phyloP scores from a whole-genome alignment of 495 filamentous ascomycete genomes.

The Bathelium albidoporum region DNA sequence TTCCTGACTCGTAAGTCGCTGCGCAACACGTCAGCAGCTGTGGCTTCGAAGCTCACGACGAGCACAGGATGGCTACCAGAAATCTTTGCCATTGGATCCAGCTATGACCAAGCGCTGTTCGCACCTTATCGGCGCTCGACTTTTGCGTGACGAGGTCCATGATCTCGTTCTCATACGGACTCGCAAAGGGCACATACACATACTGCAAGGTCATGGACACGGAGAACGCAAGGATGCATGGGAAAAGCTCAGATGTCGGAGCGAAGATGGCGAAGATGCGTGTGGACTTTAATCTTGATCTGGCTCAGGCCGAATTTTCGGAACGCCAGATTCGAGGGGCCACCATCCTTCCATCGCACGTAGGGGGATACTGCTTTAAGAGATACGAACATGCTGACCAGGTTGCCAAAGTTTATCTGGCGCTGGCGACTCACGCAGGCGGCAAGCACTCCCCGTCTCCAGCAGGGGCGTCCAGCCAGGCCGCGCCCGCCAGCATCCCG shows the following conservation, averaged over 20 bases:
- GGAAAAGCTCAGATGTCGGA: background rate
- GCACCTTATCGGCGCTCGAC: background rate
- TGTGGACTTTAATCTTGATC: background rate
- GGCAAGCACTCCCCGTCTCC: background rate
- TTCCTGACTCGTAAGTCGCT: conserved; percentile 2
- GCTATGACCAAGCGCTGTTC: background rate
- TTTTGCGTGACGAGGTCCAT: conserved; percentile 3
- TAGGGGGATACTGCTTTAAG: background rate
- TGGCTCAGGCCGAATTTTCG: background rate
- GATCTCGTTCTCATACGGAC: background rate
- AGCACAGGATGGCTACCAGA: background rate
- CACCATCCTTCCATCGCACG: background rate
- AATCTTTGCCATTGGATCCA: conserved; percentile 2
- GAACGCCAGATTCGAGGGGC: background rate
- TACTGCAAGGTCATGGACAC: background rate
- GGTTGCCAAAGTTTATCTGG: background rate
- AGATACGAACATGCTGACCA: background rate
- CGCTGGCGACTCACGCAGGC: background rate
- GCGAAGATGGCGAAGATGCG: background rate
- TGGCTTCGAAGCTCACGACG: background rate
- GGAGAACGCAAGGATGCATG: background rate
- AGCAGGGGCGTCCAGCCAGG: background rate
- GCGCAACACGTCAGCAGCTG: background rate
- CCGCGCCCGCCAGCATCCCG: background rate
- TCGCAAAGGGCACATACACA: background rate